Evolutionary conservation across 805 yeast genomes (phyloP).

Genomic region (Naumovozyma castellii): DNA sequence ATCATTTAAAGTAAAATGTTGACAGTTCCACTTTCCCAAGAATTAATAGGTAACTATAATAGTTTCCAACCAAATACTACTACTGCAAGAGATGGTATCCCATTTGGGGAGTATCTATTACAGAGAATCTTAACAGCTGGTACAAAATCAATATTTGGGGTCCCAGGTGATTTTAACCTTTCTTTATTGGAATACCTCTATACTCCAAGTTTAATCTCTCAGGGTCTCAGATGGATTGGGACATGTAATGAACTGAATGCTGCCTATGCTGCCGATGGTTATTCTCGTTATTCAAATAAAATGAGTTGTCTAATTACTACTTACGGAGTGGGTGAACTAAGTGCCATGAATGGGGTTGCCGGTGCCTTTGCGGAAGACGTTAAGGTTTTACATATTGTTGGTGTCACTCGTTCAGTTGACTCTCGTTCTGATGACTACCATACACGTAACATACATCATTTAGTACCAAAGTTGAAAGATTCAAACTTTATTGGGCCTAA

Average conservation of each 20-base stretch:
- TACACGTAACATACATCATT: slow-evolving; percentile 43
- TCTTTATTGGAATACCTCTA: slow-evolving; percentile 60
- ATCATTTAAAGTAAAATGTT: too few species aligned
- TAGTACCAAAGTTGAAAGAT: slow-evolving; percentile 41
- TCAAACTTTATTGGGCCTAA: slow-evolving; percentile 45
- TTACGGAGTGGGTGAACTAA: slow-evolving; percentile 83
- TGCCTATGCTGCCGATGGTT: slow-evolving; percentile 88
- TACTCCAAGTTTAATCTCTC: slow-evolving; percentile 17
- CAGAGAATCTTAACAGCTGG: slow-evolving; percentile 45
- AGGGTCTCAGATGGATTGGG: slow-evolving; percentile 60
- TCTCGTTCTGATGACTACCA: slow-evolving; percentile 6
- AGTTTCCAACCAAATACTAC: neutral
- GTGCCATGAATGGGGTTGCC: slow-evolving; percentile 73
- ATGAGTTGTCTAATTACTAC: slow-evolving; percentile 60
- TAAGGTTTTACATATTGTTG: slow-evolving; percentile 78
- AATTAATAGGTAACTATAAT: neutral
- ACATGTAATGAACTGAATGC: slow-evolving; percentile 84
- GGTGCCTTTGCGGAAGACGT: slow-evolving; percentile 78
- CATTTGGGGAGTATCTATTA: slow-evolving; percentile 60
- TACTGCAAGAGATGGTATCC: slow-evolving; percentile 24
- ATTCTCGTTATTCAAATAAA: slow-evolving; percentile 53
- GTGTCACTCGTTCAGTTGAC: slow-evolving; percentile 28
- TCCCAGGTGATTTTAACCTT: slow-evolving; percentile 72
- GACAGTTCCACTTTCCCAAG: neutral
- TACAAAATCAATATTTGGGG: slow-evolving; percentile 59